Conservation (phyloP, 192 early-diverging fungal species). For the Bifiguratus adelaidae region DNA sequence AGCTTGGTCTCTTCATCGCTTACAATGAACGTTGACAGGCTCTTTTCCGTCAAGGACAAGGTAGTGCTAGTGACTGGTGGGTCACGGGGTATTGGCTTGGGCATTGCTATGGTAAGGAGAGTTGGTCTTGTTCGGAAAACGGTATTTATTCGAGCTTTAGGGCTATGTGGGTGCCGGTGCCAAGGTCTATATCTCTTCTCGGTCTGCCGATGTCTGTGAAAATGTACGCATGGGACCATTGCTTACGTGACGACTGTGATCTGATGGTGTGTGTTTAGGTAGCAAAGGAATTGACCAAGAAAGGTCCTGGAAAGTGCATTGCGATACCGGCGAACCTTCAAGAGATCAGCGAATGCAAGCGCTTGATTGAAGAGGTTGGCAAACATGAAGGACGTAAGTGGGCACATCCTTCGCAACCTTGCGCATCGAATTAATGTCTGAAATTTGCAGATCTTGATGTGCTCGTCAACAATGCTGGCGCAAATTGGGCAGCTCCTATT, state of each 20-base stretch:
- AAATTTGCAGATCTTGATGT: conserved; percentile 55
- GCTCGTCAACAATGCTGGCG: conserved; percentile 83
- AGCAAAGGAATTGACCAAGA: conserved; percentile 53
- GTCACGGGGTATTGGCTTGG: conserved; percentile 44
- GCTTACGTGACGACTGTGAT: conserved; percentile 17
- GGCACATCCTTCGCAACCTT: background rate
- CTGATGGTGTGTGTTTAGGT: conserved; percentile 19
- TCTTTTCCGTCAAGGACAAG: conserved; percentile 62
- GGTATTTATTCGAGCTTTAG: conserved; percentile 13
- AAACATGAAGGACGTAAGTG: conserved; percentile 46
- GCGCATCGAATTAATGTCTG: background rate
- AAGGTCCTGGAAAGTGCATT: conserved; percentile 64
- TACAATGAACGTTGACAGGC: conserved; percentile 42
- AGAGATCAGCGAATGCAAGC: conserved; percentile 36
- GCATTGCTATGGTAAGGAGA: conserved; percentile 31
- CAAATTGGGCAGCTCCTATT: conserved; percentile 40
- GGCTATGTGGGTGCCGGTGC: conserved; percentile 81
- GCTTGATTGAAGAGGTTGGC: conserved; percentile 40
- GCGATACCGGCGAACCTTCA: conserved; percentile 66
- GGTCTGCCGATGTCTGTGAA: conserved; percentile 52
- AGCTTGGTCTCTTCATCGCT: too few relatives aligned
- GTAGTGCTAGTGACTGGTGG: conserved; percentile 77
- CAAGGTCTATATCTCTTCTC: conserved; percentile 83
- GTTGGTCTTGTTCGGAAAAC: background rate
- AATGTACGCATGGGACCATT: conserved; percentile 9